These are phyloP conservation scores for Ilyonectria destructans DNA, from an alignment of 2,329 filamentous ascomycete genomes.

Conservation along the genomic window DNA sequence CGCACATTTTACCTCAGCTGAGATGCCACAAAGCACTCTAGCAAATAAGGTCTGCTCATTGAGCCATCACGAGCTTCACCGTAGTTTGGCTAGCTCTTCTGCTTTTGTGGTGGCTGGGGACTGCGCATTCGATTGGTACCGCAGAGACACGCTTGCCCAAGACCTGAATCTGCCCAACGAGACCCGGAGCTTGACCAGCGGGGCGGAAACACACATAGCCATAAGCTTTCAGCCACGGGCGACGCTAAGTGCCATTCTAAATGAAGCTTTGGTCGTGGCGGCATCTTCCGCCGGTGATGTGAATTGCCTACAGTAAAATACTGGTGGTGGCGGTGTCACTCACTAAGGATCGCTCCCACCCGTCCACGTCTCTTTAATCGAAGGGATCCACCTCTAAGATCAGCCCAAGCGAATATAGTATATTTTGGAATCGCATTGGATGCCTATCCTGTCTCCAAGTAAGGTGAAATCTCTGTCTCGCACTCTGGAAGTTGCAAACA, in stretches of 20 bases:
- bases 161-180: background rate
- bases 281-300: background rate
- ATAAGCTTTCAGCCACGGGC: background rate
- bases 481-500: background rate
- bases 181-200: background rate
- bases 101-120: background rate
- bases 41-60: background rate
- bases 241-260: background rate
- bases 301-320: background rate
- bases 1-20: background rate
- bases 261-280: background rate
- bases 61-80: background rate
- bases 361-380: background rate
- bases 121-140: background rate
- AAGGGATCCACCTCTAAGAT: background rate
- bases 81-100: background rate
- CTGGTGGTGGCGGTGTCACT: background rate
- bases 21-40: background rate
- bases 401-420: background rate
- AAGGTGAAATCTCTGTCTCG: background rate
- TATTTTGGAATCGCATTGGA: background rate
- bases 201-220: background rate
- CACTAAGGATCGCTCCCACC: background rate
- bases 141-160: background rate
- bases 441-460: background rate